phyloP scores from a whole-genome alignment of 2,329 filamentous ascomycete species.

The Colletotrichum sp. region DNA sequence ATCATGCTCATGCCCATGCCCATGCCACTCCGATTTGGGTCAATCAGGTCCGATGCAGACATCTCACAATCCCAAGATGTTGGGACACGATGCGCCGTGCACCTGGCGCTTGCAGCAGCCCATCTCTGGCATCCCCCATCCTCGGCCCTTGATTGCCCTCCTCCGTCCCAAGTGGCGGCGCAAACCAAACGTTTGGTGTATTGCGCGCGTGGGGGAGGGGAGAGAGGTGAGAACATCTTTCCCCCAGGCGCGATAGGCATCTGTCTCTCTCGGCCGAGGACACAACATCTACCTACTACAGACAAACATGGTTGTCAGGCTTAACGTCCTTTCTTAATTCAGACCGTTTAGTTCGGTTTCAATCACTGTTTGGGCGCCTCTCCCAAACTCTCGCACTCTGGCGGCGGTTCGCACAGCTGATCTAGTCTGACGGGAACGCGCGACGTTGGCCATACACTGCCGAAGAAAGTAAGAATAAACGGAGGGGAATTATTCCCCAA shows the following conservation, averaged over 20 bases:
- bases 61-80: not conserved
- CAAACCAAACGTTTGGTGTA: not conserved
- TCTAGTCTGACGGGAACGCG: not conserved
- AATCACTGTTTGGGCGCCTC: not conserved
- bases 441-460: not conserved
- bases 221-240: not conserved
- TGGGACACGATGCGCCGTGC: not conserved
- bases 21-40: not conserved
- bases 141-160: not conserved
- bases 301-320: not conserved
- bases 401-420: not conserved
- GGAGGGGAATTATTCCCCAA: not conserved
- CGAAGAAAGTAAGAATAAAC: not conserved
- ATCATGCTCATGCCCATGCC: not conserved
- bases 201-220: not conserved
- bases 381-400: not conserved
- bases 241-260: not conserved
- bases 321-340: not conserved
- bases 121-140: not conserved
- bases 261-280: not conserved
- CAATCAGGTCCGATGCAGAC: conserved; percentile 6
- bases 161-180: not conserved
- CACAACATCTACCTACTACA: not conserved
- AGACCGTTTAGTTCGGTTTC: not conserved
- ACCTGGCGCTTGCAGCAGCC: not conserved